A percentile compares a stretch with the other conserved stretches of the same genome.
phyloP scores from a whole-genome alignment of 306 rosid genomes.

The Aeschynomene evenia region DNA sequence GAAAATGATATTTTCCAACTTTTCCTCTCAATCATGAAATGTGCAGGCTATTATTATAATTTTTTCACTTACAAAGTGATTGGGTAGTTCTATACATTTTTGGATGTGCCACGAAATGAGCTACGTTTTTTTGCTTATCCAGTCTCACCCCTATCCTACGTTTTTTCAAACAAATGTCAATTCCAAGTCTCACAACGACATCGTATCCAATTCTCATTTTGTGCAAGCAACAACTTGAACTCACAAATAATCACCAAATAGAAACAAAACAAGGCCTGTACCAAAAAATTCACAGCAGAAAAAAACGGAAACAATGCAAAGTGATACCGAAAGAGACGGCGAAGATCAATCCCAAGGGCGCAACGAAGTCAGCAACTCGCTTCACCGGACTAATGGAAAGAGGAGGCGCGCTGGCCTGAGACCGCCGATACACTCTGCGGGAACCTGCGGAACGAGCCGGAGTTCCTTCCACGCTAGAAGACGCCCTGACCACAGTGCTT shows the following conservation, averaged over 20 bases:
- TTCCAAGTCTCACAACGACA: background rate
- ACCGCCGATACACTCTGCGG: slow-evolving; percentile 72
- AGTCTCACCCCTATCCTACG: background rate
- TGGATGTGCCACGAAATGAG: background rate
- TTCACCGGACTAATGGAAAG: slow-evolving; percentile 53
- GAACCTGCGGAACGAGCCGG: slow-evolving; percentile 45
- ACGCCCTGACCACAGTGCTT: slow-evolving; percentile 50
- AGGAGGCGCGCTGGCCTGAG: slow-evolving; percentile 55
- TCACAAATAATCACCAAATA: background rate
- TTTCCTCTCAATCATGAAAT: background rate
- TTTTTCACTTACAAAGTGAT: background rate
- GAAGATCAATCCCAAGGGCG: slow-evolving; percentile 64
- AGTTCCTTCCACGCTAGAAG: slow-evolving; percentile 45
- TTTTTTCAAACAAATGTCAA: background rate
- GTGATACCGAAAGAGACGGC: slow-evolving; percentile 72
- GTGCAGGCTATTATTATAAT: background rate
- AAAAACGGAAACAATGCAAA: background rate
- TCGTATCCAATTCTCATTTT: background rate
- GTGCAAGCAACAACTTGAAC: background rate
- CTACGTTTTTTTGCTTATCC: background rate
- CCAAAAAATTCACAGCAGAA: background rate
- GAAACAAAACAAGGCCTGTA: background rate
- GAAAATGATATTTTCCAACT: background rate
- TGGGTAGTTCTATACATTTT: background rate
- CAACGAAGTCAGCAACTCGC: slow-evolving; percentile 58